These are phyloP conservation scores for Lasiosphaeria hispida DNA, from an alignment of 495 filamentous ascomycete genomes.

Conservation along the genomic window DNA sequence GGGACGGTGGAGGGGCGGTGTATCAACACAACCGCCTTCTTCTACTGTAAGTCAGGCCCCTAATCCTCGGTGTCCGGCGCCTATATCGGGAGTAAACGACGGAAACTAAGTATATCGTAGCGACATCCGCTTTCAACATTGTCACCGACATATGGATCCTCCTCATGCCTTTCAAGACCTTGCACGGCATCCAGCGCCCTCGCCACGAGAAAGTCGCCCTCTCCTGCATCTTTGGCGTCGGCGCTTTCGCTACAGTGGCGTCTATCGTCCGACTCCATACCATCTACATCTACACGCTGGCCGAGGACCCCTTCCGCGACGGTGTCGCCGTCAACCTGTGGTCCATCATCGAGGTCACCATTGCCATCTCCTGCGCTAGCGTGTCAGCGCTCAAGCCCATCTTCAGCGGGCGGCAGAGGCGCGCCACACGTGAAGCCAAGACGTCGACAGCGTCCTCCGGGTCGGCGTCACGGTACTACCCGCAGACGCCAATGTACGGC, in stretches of 20 bases:
- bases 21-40: slow-evolving; percentile 48
- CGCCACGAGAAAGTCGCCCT: slow-evolving; percentile 46
- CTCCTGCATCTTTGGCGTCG: slow-evolving; percentile 48
- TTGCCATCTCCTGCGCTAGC: slow-evolving; percentile 51
- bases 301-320: slow-evolving; percentile 32
- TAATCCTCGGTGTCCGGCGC: background rate
- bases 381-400: slow-evolving; percentile 46
- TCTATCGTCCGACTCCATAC: slow-evolving; percentile 46
- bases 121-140: slow-evolving; percentile 52
- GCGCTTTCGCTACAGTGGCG: slow-evolving; percentile 41
- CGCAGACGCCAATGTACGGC: background rate
- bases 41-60: slow-evolving; percentile 41
- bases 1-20: slow-evolving; percentile 33
- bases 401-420: slow-evolving; percentile 25
- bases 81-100: background rate
- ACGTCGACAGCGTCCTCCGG: background rate
- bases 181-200: slow-evolving; percentile 43
- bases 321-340: slow-evolving; percentile 37
- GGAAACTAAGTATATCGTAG: slow-evolving; percentile 14
- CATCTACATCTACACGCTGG: slow-evolving; percentile 34
- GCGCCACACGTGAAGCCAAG: background rate
- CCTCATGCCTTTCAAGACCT: slow-evolving; percentile 45
- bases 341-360: slow-evolving; percentile 52
- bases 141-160: slow-evolving; percentile 53
- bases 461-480: background rate